These are phyloP conservation scores for Penicillium sp. DNA, from an alignment of 2,329 filamentous ascomycete species.

Conservation along the genomic window DNA sequence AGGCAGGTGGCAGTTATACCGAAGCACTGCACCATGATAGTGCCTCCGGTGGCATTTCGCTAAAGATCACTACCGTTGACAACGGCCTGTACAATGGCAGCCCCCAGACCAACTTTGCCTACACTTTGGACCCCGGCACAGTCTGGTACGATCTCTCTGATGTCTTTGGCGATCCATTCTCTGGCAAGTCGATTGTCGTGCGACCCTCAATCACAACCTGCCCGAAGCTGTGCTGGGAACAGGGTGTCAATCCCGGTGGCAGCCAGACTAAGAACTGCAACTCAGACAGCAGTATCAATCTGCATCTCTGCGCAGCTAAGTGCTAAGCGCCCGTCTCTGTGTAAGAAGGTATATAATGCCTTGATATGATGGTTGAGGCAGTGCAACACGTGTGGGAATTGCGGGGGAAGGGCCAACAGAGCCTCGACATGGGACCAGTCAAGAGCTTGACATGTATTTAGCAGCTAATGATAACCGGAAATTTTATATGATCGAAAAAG, in stretches of 20 bases:
- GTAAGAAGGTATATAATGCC: neutral
- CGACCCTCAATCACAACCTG: conserved; percentile 27
- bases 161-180: conserved; percentile 46
- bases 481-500: neutral
- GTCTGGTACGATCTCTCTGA: conserved; percentile 46
- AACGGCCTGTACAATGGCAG: conserved; percentile 40
- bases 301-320: conserved; percentile 32
- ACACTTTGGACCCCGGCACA: conserved; percentile 38
- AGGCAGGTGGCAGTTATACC: conserved; percentile 34
- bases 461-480: conserved; percentile 1
- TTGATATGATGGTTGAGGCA: neutral
- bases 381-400: conserved; percentile 2
- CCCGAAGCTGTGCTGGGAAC: conserved; percentile 32
- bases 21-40: conserved; percentile 38
- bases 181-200: conserved; percentile 27
- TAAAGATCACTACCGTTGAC: conserved; percentile 42
- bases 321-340: conserved; percentile 18
- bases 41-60: conserved; percentile 41
- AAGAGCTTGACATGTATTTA: neutral
- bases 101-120: conserved; percentile 44
- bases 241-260: conserved; percentile 31
- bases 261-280: conserved; percentile 35
- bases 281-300: conserved; percentile 25
- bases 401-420: neutral
- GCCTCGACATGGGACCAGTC: neutral